phyloP scores from a whole-genome alignment of 2,329 filamentous ascomycete genomes.

The Dactylellina sp. region DNA sequence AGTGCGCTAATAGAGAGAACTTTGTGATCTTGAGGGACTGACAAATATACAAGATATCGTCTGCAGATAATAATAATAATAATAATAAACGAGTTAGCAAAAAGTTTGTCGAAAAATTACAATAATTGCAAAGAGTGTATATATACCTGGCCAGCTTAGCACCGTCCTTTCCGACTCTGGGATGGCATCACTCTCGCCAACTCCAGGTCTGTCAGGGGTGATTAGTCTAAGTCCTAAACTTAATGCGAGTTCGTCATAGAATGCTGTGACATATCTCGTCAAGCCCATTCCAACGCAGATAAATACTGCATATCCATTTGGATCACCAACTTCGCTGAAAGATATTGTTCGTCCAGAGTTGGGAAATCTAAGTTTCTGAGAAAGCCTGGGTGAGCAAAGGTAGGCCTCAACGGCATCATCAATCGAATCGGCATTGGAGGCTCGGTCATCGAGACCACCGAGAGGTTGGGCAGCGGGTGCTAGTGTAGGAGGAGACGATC shows the following conservation, averaged over 20 bases:
- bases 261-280: conserved; percentile 93
- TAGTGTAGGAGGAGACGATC: conserved; percentile 55
- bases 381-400: conserved; percentile 82
- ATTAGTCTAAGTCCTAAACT: conserved; percentile 90
- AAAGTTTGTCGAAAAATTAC: too few species aligned
- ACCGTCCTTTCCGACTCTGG: conserved; percentile 84
- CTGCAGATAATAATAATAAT: conserved; percentile 61
- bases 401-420: conserved; percentile 89
- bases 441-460: conserved; percentile 75
- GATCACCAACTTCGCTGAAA: conserved; percentile 95
- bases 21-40: conserved; percentile 91
- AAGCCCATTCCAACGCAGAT: conserved; percentile 98
- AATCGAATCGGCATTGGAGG: conserved; percentile 83
- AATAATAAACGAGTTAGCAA: too few species aligned
- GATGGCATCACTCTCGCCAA: conserved; percentile 90
- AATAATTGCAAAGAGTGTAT: not conserved
- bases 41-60: conserved; percentile 93
- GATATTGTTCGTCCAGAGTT: conserved; percentile 88
- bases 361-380: conserved; percentile 87
- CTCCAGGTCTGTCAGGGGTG: conserved; percentile 91
- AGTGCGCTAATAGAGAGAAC: conserved; percentile 95
- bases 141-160: conserved; percentile 89
- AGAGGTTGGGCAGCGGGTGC: conserved; percentile 62
- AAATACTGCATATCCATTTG: conserved; percentile 89
- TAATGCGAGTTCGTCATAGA: conserved; percentile 93